These are phyloP conservation scores for Mycena galericulata DNA, from an alignment of 768 basidiomycete species.

Conservation along the genomic window DNA sequence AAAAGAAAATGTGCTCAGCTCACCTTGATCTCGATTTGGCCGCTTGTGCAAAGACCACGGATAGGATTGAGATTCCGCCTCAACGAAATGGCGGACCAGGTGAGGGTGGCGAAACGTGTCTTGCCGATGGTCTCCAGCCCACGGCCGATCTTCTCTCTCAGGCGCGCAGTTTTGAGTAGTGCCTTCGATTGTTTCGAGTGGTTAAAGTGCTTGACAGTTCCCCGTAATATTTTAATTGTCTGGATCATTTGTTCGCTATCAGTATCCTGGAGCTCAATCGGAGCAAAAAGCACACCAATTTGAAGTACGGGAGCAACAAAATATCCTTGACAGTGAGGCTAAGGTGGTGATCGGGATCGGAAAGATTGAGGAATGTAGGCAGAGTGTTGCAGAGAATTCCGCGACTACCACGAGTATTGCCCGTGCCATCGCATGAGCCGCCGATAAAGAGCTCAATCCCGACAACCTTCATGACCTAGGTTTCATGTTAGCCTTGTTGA, in stretches of 20 bases:
- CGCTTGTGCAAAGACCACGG: background rate
- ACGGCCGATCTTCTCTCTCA: conserved; percentile 31
- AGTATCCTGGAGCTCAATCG: background rate
- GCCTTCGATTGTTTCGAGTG: conserved; percentile 4
- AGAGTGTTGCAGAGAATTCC: background rate
- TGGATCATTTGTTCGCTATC: background rate
- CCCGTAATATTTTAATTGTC: conserved; percentile 1
- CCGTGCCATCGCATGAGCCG: background rate
- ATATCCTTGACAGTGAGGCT: conserved; percentile 42
- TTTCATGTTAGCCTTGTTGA: background rate
- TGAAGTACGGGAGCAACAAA: conserved; percentile 33
- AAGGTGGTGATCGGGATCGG: conserved; percentile 39
- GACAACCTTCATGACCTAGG: background rate
- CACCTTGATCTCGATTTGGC: conserved; percentile 13
- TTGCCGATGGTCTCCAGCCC: conserved; percentile 43
- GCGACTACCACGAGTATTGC: conserved; percentile 2
- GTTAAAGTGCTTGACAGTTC: background rate
- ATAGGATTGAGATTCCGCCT: background rate
- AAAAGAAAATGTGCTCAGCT: background rate
- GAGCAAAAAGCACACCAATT: conserved; percentile 28
- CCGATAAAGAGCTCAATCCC: background rate
- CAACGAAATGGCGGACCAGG: conserved; percentile 31
- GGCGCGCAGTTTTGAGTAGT: background rate
- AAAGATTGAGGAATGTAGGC: background rate
- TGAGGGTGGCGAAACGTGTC: conserved; percentile 26